These are phyloP conservation scores for Phytophthora multivora DNA, from an alignment of 352 stramenopile genomes.

Conservation along the genomic window DNA sequence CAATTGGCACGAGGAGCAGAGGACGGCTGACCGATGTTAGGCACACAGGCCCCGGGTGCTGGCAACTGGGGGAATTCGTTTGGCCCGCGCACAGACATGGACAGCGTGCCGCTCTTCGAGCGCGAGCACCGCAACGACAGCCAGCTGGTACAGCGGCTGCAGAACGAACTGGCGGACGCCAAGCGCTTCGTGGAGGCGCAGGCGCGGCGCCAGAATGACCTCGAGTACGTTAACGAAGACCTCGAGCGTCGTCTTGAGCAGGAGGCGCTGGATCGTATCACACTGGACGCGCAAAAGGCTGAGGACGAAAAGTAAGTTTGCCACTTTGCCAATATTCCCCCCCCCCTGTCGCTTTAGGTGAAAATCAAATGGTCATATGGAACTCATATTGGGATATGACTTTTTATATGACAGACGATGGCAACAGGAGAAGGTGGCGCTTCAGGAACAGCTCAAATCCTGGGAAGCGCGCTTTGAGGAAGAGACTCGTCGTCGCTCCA, in stretches of 20 bases:
- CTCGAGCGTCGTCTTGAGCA: constrained; percentile 82
- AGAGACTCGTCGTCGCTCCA: constrained; percentile 65
- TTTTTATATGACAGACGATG: constrained; percentile 51
- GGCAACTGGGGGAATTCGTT: constrained; percentile 63
- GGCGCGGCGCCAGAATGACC: constrained; percentile 80
- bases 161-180: constrained; percentile 84
- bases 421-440: constrained; percentile 58
- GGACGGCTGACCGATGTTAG: constrained; percentile 36
- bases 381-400: constrained; percentile 6
- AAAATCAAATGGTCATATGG: neutral
- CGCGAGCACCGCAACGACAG: constrained; percentile 86
- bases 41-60: constrained; percentile 33
- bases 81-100: constrained; percentile 66
- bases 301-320: constrained; percentile 79
- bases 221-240: constrained; percentile 89
- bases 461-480: constrained; percentile 86
- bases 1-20: constrained; percentile 9
- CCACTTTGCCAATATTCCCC: neutral
- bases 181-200: constrained; percentile 87
- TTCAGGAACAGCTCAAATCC: constrained; percentile 64
- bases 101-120: constrained; percentile 85
- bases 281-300: constrained; percentile 79
- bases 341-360: constrained; percentile 10
- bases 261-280: constrained; percentile 84
- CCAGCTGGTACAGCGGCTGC: constrained; percentile 81